Conservation (phyloP, 2,329 filamentous ascomycete genomes). For the Seiridium unicorne region DNA sequence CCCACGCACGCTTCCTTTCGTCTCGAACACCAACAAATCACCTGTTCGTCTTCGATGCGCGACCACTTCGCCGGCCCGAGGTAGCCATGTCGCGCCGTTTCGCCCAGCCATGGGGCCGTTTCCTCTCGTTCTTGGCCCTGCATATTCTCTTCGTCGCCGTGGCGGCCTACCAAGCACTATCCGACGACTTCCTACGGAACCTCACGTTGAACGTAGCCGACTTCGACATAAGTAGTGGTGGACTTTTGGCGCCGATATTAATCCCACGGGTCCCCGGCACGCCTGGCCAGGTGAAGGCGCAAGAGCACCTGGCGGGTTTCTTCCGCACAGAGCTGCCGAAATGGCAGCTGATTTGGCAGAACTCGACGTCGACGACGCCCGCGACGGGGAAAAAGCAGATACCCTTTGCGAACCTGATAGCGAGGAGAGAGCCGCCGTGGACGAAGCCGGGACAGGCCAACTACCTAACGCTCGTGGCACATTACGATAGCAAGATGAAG, state of each 20-base stretch:
- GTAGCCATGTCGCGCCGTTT: conserved; percentile 10
- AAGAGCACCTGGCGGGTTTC: conserved; percentile 71
- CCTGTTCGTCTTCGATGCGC: background rate
- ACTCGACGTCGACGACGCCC: conserved; percentile 71
- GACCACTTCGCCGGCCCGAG: conserved; percentile 13
- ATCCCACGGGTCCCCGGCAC: conserved; percentile 74
- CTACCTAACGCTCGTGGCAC: conserved; percentile 74
- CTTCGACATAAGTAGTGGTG: conserved; percentile 66
- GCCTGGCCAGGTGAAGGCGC: conserved; percentile 61
- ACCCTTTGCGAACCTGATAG: conserved; percentile 76
- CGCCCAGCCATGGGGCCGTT: background rate
- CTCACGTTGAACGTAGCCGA: conserved; percentile 64
- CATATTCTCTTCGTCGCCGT: conserved; percentile 23
- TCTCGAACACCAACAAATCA: background rate
- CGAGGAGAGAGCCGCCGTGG: conserved; percentile 78
- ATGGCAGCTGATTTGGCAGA: conserved; percentile 73
- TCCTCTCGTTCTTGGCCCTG: conserved; percentile 20
- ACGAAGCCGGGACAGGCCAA: conserved; percentile 66
- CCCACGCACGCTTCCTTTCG: no score
- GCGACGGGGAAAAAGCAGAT: conserved; percentile 59
- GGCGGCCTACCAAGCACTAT: conserved; percentile 45
- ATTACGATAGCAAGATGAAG: conserved; percentile 76
- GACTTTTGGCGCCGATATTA: conserved; percentile 73
- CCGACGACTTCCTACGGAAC: conserved; percentile 61
- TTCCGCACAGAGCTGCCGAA: conserved; percentile 65